phyloP scores from a whole-genome alignment of 495 filamentous ascomycete genomes.

The Hyphodiscus hymeniophilus region DNA sequence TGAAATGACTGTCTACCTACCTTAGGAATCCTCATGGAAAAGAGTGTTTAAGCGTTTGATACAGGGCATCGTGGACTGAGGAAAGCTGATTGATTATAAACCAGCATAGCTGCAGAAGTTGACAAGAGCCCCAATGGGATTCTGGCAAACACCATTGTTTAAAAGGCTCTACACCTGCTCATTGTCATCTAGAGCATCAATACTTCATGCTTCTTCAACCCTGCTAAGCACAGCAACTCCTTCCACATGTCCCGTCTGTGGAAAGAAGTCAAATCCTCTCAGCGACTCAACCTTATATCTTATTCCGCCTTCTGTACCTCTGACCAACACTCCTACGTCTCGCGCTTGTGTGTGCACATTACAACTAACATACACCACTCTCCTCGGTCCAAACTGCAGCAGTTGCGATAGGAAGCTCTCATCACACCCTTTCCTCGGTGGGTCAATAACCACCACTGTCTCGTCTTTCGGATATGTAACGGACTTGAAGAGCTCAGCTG shows the following conservation, averaged over 20 bases:
- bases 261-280: slow-evolving; percentile 94
- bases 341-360: slow-evolving; percentile 97
- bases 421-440: slow-evolving; percentile 91
- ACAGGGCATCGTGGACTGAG: no score
- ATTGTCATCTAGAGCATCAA: no score
- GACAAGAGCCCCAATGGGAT: no score
- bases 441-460: slow-evolving; percentile 87
- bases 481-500: slow-evolving; percentile 67
- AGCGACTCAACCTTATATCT: slow-evolving; percentile 87
- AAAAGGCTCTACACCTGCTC: no score
- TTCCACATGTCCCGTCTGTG: slow-evolving; percentile 95
- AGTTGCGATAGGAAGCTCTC: slow-evolving; percentile 75
- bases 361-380: slow-evolving; percentile 90
- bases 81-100: no score
- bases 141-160: no score
- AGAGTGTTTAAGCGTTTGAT: no score
- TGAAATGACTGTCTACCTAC: no score
- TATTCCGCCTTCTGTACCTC: slow-evolving; percentile 30
- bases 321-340: slow-evolving; percentile 76
- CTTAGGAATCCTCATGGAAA: no score
- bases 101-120: no score
- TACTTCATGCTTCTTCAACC: slow-evolving; percentile 24
- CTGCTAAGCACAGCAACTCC: slow-evolving; percentile 74
- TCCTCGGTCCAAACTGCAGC: slow-evolving; percentile 59
- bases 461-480: slow-evolving; percentile 64